A percentile compares a stretch with the other conserved stretches of the same genome.
These are phyloP conservation scores for Neotropicomus parvogracilis DNA, from an alignment of 1,284 basidiomycete species.

Conservation along the genomic window DNA sequence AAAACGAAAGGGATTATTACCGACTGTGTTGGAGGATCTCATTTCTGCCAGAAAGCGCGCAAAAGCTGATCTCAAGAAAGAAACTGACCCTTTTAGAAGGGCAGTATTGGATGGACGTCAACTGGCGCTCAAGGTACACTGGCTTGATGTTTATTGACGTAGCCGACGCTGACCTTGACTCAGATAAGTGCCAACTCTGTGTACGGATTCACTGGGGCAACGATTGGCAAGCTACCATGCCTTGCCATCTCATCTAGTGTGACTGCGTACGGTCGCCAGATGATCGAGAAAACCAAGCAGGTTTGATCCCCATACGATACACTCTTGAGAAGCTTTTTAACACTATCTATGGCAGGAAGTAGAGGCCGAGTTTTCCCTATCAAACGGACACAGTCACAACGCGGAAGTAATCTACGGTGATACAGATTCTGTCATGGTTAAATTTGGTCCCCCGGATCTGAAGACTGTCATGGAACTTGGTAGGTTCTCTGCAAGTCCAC, in stretches of 20 bases:
- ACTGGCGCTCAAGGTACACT: conserved; percentile 79
- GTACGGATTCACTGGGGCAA: conserved; percentile 95
- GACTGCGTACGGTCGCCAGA: conserved; percentile 92
- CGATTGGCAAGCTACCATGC: conserved; percentile 92
- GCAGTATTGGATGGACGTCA: conserved; percentile 94
- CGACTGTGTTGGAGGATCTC: conserved; percentile 89
- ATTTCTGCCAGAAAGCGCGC: conserved; percentile 89
- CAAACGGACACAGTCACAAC: conserved; percentile 82
- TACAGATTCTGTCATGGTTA: conserved; percentile 97
- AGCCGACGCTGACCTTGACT: not conserved
- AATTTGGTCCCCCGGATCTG: conserved; percentile 86
- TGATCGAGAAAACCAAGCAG: conserved; percentile 94
- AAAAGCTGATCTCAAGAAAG: conserved; percentile 90
- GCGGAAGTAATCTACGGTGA: conserved; percentile 95
- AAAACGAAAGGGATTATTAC: conserved; percentile 81
- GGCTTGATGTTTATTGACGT: not conserved
- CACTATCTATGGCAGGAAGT: conserved; percentile 58
- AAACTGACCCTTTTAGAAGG: conserved; percentile 92
- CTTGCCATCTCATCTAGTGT: conserved; percentile 89
- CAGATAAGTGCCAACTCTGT: conserved; percentile 97
- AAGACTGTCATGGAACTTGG: conserved; percentile 84
- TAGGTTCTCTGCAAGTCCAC: conserved; percentile 32
- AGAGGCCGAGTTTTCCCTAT: conserved; percentile 80
- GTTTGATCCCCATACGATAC: conserved; percentile 37
- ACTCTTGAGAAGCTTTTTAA: not conserved